Evolutionary conservation across 441 rosid species (phyloP).

Genomic region (Eruca vesicaria): DNA sequence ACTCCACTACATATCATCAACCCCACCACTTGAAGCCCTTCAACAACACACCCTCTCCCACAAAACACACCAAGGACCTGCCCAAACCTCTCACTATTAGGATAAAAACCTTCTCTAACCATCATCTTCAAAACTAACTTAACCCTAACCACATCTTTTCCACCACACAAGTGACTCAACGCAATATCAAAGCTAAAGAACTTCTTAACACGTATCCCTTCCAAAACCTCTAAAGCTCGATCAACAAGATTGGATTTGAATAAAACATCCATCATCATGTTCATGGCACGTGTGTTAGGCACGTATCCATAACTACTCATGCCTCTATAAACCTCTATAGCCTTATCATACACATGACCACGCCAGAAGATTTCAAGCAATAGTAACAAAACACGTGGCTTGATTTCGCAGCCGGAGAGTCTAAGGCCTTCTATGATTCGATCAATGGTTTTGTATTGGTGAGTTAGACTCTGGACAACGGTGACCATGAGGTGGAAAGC

Average conservation of each 20-base stretch:
- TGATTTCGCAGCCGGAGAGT: slow-evolving; percentile 41
- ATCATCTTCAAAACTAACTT: slow-evolving; percentile 48
- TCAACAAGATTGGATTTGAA: slow-evolving; percentile 42
- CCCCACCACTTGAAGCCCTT: slow-evolving; percentile 54
- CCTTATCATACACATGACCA: slow-evolving; percentile 50
- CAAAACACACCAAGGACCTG: slow-evolving; percentile 51
- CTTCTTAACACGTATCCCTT: slow-evolving; percentile 41
- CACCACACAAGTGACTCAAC: slow-evolving; percentile 42
- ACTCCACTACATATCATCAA: slow-evolving; percentile 49
- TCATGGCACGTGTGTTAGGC: slow-evolving; percentile 60
- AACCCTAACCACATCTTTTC: slow-evolving; percentile 37
- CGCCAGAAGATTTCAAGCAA: slow-evolving; percentile 71
- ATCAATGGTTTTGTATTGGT: slow-evolving; percentile 32
- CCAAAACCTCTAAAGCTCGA: slow-evolving; percentile 43
- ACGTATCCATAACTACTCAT: slow-evolving; percentile 51
- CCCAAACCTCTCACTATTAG: slow-evolving; percentile 52
- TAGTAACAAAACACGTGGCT: slow-evolving; percentile 54
- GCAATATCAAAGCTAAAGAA: slow-evolving; percentile 55
- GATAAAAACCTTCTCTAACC: slow-evolving; percentile 60
- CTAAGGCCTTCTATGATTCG: slow-evolving; percentile 30
- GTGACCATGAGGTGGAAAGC: slow-evolving; percentile 52
- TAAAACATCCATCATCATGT: slow-evolving; percentile 58
- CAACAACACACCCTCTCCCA: slow-evolving; percentile 37
- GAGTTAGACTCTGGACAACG: slow-evolving; percentile 43
- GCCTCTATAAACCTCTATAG: slow-evolving; percentile 48